These are phyloP conservation scores for Cyclotella baltica DNA, from an alignment of 108 stramenopile species.

Conservation along the genomic window DNA sequence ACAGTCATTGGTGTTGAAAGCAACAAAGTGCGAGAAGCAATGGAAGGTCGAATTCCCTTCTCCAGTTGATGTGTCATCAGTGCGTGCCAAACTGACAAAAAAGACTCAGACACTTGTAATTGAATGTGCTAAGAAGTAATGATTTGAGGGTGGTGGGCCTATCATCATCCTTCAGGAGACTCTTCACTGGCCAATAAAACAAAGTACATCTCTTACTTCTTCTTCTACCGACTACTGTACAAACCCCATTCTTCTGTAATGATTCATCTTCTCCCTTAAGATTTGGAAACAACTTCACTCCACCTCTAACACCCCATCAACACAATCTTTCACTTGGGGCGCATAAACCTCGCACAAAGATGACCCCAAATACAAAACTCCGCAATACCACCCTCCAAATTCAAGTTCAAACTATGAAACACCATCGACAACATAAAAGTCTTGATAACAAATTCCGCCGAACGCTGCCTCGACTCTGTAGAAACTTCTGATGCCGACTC, in stretches of 20 bases:
- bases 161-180: neutral
- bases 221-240: too few species aligned
- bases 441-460: neutral
- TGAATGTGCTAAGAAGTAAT: too few species aligned
- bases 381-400: neutral
- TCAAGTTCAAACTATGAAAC: neutral
- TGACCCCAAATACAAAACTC: slow-evolving; percentile 7
- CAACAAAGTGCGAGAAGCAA: neutral
- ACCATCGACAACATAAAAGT: neutral
- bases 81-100: neutral
- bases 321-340: neutral
- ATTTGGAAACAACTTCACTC: neutral
- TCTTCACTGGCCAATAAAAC: neutral
- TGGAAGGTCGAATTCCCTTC: neutral
- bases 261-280: too few species aligned
- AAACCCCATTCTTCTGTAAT: neutral
- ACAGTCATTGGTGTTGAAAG: neutral
- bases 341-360: neutral
- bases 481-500: neutral
- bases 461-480: neutral
- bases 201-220: neutral
- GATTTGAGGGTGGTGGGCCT: too few species aligned
- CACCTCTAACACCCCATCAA: neutral
- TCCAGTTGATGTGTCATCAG: neutral
- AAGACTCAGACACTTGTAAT: neutral